Evolutionary conservation across 202 grass and related monocot genomes (phyloP).

Genomic region (Cymbopogon flexuosus): DNA sequence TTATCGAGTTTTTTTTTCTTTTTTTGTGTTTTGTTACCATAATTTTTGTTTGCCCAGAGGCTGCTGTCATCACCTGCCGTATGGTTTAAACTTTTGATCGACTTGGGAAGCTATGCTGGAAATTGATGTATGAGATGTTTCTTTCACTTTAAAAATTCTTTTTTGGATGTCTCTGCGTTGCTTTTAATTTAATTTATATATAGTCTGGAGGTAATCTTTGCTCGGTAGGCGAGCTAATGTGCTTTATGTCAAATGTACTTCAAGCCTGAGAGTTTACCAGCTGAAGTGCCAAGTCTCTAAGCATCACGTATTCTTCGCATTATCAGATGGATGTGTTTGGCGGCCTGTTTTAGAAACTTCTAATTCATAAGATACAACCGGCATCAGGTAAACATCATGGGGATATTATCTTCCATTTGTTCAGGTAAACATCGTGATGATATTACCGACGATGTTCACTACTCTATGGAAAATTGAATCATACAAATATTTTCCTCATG

Average conservation of each 20-base stretch:
- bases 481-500: too few relatives aligned
- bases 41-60: constrained; percentile 44
- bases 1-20: constrained; percentile 26
- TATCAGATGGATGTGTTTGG: neutral
- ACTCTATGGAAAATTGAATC: too few relatives aligned
- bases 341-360: neutral
- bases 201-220: neutral
- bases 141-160: neutral
- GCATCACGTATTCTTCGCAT: neutral
- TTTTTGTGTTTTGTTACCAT: neutral
- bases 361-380: neutral
- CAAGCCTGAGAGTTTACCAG: neutral
- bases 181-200: neutral
- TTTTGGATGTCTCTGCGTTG: neutral
- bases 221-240: neutral
- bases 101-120: neutral
- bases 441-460: neutral
- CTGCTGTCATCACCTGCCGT: constrained; percentile 35
- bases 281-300: neutral
- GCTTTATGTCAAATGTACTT: neutral
- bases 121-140: constrained; percentile 18
- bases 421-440: neutral
- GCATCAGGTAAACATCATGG: neutral
- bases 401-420: neutral
- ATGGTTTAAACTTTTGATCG: constrained; percentile 38